A percentile compares a stretch with the other conserved stretches of the same genome.
Evolutionary conservation across 2,329 filamentous ascomycete genomes (phyloP).

Genomic region (Cercospora zeae-maydis): DNA sequence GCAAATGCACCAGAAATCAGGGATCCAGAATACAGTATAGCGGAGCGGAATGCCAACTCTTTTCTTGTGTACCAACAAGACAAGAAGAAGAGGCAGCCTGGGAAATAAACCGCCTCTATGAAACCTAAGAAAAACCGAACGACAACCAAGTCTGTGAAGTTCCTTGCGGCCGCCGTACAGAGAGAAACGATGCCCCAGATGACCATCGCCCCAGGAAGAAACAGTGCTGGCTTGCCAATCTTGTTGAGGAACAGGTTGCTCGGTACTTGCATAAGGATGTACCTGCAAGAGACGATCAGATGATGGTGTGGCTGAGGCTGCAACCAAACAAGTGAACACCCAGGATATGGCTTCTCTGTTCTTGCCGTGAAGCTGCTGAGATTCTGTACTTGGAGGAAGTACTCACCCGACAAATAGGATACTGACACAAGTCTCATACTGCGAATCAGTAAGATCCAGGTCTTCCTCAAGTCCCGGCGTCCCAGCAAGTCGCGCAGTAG

Average conservation of each 20-base stretch:
- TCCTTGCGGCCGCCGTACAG: slow-evolving; percentile 35
- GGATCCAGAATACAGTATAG: slow-evolving; percentile 52
- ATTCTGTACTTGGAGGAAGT: not conserved
- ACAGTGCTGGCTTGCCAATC: slow-evolving; percentile 35
- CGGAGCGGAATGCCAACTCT: slow-evolving; percentile 50
- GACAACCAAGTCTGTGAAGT: slow-evolving; percentile 38
- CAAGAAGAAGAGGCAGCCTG: slow-evolving; percentile 50
- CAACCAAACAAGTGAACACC: too few relatives aligned
- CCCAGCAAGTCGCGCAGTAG: slow-evolving; percentile 29
- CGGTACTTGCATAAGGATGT: slow-evolving; percentile 38
- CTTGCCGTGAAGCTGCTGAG: not conserved
- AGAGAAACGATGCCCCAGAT: slow-evolving; percentile 38
- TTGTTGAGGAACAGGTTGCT: slow-evolving; percentile 40
- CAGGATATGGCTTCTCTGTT: not conserved
- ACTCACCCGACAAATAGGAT: slow-evolving; percentile 42
- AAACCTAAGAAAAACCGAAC: slow-evolving; percentile 42
- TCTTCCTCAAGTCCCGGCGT: slow-evolving; percentile 46
- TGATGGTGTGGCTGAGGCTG: not conserved
- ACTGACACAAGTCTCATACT: slow-evolving; percentile 46
- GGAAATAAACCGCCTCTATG: slow-evolving; percentile 47
- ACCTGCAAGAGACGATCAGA: not conserved
- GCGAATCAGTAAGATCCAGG: slow-evolving; percentile 42
- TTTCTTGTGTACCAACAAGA: slow-evolving; percentile 54
- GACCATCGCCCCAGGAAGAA: slow-evolving; percentile 35
- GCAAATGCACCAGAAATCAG: slow-evolving; percentile 52